A percentile compares a stretch with the other conserved stretches of the same genome.
phyloP scores from a whole-genome alignment of 352 stramenopile genomes.

The Pythium brachiatum region DNA sequence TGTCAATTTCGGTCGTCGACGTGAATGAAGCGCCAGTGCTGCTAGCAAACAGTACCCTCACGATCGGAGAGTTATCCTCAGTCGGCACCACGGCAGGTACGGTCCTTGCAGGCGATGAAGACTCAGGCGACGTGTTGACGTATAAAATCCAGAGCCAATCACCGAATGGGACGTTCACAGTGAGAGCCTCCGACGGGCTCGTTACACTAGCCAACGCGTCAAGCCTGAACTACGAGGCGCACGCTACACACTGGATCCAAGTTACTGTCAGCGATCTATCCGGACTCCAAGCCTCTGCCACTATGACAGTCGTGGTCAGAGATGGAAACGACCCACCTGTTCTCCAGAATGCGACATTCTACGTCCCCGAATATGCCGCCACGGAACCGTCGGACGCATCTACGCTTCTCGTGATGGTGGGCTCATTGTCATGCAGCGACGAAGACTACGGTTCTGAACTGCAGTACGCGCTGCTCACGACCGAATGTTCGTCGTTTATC shows the following conservation, averaged over 20 bases:
- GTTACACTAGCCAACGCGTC: constrained; percentile 13
- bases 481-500: constrained; percentile 31
- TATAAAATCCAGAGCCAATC: constrained; percentile 22
- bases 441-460: constrained; percentile 45
- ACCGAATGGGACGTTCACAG: constrained; percentile 11
- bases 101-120: constrained; percentile 27
- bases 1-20: constrained; percentile 46
- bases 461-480: constrained; percentile 26
- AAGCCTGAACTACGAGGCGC: constrained; percentile 22
- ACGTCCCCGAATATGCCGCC: constrained; percentile 8
- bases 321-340: constrained; percentile 30
- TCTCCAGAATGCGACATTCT: constrained; percentile 23
- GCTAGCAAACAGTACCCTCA: constrained; percentile 9
- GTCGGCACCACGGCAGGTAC: constrained; percentile 12
- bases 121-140: constrained; percentile 23
- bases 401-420: constrained; percentile 28
- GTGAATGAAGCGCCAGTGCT: constrained; percentile 48
- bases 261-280: constrained; percentile 19
- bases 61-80: constrained; percentile 30
- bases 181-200: constrained; percentile 15
- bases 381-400: background rate
- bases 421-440: constrained; percentile 43
- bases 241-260: constrained; percentile 13
- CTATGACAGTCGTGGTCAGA: constrained; percentile 13
- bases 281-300: constrained; percentile 13